These are phyloP conservation scores for Acer negundo DNA, from an alignment of 345 rosid genomes.

Conservation along the genomic window DNA sequence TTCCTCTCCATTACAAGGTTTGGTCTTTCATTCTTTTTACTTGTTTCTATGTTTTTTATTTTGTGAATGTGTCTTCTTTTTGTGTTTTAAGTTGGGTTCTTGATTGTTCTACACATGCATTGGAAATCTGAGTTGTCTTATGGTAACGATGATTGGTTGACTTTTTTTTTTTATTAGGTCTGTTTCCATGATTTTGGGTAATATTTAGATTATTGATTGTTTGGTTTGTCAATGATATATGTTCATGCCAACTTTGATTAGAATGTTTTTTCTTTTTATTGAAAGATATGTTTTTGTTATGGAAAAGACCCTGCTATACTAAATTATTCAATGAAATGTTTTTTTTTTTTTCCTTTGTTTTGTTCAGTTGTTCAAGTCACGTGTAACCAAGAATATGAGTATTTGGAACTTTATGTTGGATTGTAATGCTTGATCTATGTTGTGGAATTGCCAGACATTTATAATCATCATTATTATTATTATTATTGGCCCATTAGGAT, in stretches of 20 bases:
- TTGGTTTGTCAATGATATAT: neutral
- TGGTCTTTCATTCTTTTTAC: neutral
- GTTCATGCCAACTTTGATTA: neutral
- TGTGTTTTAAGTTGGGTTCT: neutral
- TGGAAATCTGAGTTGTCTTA: neutral
- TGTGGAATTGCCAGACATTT: neutral
- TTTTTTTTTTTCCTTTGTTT: too few species aligned
- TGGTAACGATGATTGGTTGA: neutral
- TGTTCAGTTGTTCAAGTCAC: neutral
- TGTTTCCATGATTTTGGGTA: neutral
- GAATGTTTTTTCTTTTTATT: too few species aligned
- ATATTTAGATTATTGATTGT: neutral
- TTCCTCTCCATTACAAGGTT: slow-evolving; percentile 92
- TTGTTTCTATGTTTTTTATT: neutral
- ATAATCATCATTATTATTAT: too few species aligned
- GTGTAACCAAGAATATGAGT: neutral
- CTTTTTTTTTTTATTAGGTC: neutral
- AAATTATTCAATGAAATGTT: neutral
- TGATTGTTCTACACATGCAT: neutral
- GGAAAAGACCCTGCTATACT: neutral
- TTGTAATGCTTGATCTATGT: too few species aligned
- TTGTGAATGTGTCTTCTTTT: neutral
- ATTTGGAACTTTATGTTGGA: neutral
- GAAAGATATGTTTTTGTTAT: neutral
- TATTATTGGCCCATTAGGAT: too few species aligned